Percentiles rank a stretch among this genome's conserved stretches.
phyloP scores from a whole-genome alignment of 495 filamentous ascomycete species.

The Apodospora peruviana region DNA sequence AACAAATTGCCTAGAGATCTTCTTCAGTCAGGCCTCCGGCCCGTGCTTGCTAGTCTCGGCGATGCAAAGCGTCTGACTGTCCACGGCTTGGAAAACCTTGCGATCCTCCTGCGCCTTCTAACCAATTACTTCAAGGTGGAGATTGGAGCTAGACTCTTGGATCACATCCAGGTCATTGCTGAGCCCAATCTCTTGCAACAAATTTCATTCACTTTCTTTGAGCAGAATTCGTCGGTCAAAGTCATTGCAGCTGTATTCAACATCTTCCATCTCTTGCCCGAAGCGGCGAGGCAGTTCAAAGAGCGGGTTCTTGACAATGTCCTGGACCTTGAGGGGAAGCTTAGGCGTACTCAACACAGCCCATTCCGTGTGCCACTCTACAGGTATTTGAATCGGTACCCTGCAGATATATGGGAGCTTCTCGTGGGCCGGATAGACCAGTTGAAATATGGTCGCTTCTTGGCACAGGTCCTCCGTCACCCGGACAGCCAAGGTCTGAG shows the following conservation, averaged over 20 bases:
- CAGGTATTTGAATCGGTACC: conserved; percentile 89
- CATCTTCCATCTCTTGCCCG: conserved; percentile 89
- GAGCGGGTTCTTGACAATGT: conserved; percentile 82
- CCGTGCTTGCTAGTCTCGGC: conserved; percentile 91
- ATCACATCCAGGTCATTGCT: conserved; percentile 88
- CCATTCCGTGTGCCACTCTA: conserved; percentile 91
- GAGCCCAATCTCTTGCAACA: conserved; percentile 75
- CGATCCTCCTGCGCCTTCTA: conserved; percentile 77
- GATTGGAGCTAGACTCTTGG: conserved; percentile 83
- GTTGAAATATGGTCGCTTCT: conserved; percentile 84
- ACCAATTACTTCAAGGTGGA: conserved; percentile 99
- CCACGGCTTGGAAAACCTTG: conserved; percentile 85
- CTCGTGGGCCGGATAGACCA: conserved; percentile 72
- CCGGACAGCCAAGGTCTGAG: conserved; percentile 69
- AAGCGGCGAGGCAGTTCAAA: conserved; percentile 85
- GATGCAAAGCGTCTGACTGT: conserved; percentile 88
- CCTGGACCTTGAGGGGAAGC: conserved; percentile 76
- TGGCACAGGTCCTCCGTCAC: conserved; percentile 82
- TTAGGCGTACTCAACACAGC: conserved; percentile 86
- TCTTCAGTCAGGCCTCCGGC: conserved; percentile 86
- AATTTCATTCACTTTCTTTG: conserved; percentile 87
- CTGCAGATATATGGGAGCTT: conserved; percentile 77
- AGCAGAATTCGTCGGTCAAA: conserved; percentile 86
- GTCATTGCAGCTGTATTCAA: conserved; percentile 91
- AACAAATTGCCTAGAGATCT: conserved; percentile 95